These are phyloP conservation scores for Globisporangium spiculum DNA, from an alignment of 352 stramenopile species.

Conservation along the genomic window DNA sequence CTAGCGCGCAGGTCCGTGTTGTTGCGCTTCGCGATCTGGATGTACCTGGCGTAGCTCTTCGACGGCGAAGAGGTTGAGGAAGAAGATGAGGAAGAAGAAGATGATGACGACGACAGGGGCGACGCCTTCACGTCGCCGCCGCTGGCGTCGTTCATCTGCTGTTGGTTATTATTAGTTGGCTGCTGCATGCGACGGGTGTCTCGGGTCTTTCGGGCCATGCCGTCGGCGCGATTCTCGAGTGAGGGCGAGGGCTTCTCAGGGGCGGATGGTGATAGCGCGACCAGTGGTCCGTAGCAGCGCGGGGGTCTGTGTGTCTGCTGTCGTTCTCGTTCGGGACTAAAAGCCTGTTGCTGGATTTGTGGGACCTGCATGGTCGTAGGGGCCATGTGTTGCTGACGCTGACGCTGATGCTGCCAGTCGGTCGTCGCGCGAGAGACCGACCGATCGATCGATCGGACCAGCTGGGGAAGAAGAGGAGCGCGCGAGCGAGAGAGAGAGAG, in stretches of 20 bases:
- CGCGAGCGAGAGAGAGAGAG: not conserved
- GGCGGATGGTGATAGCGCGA: not conserved
- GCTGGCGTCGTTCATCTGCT: not conserved
- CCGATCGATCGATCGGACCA: not conserved
- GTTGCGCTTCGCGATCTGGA: slow-evolving; percentile 12
- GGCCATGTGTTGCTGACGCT: slow-evolving; percentile 14
- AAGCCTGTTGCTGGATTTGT: not conserved
- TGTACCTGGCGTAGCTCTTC: slow-evolving; percentile 11
- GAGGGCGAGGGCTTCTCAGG: not conserved
- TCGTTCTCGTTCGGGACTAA: not conserved
- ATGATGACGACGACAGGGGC: slow-evolving; percentile 4
- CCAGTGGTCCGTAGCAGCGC: slow-evolving; percentile 3
- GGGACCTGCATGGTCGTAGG: not conserved
- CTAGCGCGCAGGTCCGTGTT: slow-evolving; percentile 15
- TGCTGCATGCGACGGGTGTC: not conserved
- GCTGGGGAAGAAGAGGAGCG: not conserved
- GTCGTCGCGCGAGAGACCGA: not conserved
- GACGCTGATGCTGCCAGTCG: not conserved
- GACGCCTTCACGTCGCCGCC: not conserved
- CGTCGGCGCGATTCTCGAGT: slow-evolving; percentile 8
- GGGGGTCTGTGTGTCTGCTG: not conserved
- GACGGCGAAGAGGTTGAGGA: not conserved
- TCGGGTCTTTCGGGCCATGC: slow-evolving; percentile 7
- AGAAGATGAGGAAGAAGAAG: not conserved
- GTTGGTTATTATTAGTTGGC: not conserved